These are phyloP conservation scores for Lactarius akahatsu DNA, from an alignment of 768 basidiomycete genomes.

Conservation along the genomic window DNA sequence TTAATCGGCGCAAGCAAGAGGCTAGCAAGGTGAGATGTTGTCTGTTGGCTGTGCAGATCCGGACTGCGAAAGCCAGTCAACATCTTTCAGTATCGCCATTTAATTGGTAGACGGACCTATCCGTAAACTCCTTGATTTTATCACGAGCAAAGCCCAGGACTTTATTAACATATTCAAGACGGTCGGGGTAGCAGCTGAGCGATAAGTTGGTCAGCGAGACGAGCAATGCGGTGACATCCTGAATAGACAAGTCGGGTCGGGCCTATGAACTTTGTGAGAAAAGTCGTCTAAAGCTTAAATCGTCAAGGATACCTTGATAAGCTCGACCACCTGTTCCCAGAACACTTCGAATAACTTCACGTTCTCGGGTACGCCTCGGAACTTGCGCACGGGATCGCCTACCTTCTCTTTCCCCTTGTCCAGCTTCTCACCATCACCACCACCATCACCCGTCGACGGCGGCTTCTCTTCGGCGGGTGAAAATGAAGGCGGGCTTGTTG, in stretches of 20 bases:
- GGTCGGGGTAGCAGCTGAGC: conserved; percentile 94
- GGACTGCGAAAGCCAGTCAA: conserved; percentile 48
- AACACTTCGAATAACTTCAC: conserved; percentile 98
- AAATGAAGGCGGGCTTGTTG: conserved; percentile 33
- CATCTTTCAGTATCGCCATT: background rate
- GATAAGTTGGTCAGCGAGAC: conserved; percentile 95
- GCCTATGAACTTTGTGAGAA: conserved; percentile 51
- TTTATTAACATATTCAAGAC: conserved; percentile 96
- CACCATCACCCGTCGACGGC: conserved; percentile 28
- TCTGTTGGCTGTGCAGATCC: conserved; percentile 85
- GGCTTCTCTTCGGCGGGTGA: conserved; percentile 11
- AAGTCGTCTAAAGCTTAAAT: background rate
- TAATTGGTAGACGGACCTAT: conserved; percentile 52
- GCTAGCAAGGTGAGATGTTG: conserved; percentile 85
- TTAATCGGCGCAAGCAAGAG: conserved; percentile 93
- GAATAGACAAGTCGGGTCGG: conserved; percentile 94
- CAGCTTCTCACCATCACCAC: conserved; percentile 34
- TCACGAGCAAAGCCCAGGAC: conserved; percentile 84
- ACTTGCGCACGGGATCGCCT: conserved; percentile 58
- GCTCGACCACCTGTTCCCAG: conserved; percentile 96
- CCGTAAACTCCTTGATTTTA: conserved; percentile 81
- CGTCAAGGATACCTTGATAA: conserved; percentile 75
- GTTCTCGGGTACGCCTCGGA: conserved; percentile 92
- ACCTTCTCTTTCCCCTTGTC: conserved; percentile 66
- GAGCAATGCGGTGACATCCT: conserved; percentile 94